Base-by-base conservation (phyloP, 768 basidiomycete genomes). In the Tulasnella sp. region DNA sequence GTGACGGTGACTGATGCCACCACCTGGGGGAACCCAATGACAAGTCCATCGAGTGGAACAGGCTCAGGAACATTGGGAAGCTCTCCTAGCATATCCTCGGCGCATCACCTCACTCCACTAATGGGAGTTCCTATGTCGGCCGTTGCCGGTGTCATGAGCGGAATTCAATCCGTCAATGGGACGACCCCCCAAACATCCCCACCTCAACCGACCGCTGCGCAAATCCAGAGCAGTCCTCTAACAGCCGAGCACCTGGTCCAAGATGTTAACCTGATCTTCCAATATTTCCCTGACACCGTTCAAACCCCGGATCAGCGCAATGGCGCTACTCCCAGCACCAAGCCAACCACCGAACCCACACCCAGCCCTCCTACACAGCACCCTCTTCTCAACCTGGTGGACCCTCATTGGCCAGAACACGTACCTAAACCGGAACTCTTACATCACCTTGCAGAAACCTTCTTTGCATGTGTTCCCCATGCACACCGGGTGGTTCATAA, bases 401-500 rank as follows among this genome's bases (percentile, higher is more conserved):
- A 79, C 27, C 78, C 80, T 10, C 42, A 74, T 36, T 81, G 71
- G 75, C 81, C 78, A 10, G 40, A 74, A 5, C 48, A 42, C 34
- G 68, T 77, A 36, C 82, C 73, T 3, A 74, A 75, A 19, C 81
- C 75, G 40, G 44, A 40, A 40, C 79, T 81, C 21, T 75, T 74
- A 14, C 31, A 74, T 34, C 78, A 77, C 79, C 76, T 81, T 36
- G 74, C 81, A 9, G 80, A 81, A 12, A 56, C 79, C 44, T 81
- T 81, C 52, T 80, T 81, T 48, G 36, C 72, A 19, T 76, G 68
- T 27, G 80, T 80, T 36, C 79, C 80, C 21, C 58, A 71, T 48
- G 80, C 80, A 14, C n/a, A 34, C 39, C 80, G 74, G 38, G 72
- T 81, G 3, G 16, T 81, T 19, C 80, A 81, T 38, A 52, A 71